phyloP scores from a whole-genome alignment of 1,284 basidiomycete genomes.

The Sphaerobolus stellatus region DNA sequence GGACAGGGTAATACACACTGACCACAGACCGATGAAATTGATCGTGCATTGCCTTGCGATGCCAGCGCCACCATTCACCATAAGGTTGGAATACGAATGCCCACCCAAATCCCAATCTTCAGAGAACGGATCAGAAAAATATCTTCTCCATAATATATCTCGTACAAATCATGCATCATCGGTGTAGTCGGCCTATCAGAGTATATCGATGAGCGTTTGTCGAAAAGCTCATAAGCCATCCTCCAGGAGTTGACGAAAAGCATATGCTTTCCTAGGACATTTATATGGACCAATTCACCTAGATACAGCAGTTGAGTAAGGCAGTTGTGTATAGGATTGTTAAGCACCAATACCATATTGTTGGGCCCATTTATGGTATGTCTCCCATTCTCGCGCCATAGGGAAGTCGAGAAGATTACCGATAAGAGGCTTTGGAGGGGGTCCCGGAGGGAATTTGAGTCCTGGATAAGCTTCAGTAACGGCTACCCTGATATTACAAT shows the following conservation, averaged over 20 bases:
- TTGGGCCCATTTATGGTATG: not conserved
- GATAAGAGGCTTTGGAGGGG: not conserved
- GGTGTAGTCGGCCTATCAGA: conserved; percentile 20
- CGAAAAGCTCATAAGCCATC: conserved; percentile 21
- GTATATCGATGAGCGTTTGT: conserved; percentile 21
- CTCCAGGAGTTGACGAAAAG: conserved; percentile 23
- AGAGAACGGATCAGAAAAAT: not conserved
- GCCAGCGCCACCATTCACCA: conserved; percentile 20
- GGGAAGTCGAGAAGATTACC: not conserved
- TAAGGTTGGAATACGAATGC: conserved; percentile 20
- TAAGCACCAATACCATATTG: not conserved
- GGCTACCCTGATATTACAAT: no score
- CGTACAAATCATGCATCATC: conserved; percentile 11
- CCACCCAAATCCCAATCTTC: conserved; percentile 22
- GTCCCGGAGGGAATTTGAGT: not conserved
- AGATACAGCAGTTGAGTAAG: no score
- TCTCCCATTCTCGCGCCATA: not conserved
- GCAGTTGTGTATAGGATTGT: no score
- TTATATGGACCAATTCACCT: conserved; percentile 23
- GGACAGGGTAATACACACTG: conserved; percentile 6
- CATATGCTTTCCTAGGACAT: conserved; percentile 18
- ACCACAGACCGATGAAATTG: not conserved
- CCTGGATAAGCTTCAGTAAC: no score
- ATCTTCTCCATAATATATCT: not conserved
- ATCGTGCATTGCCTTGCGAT: conserved; percentile 4